phyloP scores from a whole-genome alignment of 1,139 yeast species.

The Kurtzmaniella quercitrusa region DNA sequence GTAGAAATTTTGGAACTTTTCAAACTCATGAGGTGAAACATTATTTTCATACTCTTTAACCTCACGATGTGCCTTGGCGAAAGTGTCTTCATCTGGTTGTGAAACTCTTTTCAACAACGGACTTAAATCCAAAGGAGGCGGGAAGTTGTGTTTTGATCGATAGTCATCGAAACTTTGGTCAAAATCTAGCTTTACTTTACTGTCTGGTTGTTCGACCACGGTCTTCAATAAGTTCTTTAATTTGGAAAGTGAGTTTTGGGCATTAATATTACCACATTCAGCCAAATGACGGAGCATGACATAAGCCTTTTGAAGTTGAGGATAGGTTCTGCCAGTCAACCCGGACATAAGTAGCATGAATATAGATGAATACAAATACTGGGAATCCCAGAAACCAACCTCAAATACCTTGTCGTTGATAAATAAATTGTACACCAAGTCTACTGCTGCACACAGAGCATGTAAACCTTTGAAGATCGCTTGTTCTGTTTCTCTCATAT shows the following conservation, averaged over 20 bases:
- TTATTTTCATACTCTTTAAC: slow-evolving; percentile 1
- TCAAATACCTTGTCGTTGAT: slow-evolving; percentile 33
- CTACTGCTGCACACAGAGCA: slow-evolving; percentile 38
- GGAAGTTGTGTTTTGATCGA: neutral
- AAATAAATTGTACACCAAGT: slow-evolving; percentile 32
- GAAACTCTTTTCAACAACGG: slow-evolving; percentile 3
- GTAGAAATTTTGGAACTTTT: slow-evolving; percentile 4
- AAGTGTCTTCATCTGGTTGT: slow-evolving; percentile 6
- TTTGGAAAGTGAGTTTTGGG: slow-evolving; percentile 24
- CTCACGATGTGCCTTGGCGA: slow-evolving; percentile 3
- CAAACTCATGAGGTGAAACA: slow-evolving; percentile 3
- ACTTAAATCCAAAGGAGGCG: neutral
- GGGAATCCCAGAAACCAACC: slow-evolving; percentile 52
- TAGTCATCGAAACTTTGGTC: slow-evolving; percentile 9
- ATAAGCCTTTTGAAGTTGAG: slow-evolving; percentile 29
- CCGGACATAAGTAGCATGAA: slow-evolving; percentile 37
- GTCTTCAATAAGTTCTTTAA: slow-evolving; percentile 17
- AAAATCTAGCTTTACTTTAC: slow-evolving; percentile 16
- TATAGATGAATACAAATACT: slow-evolving; percentile 44
- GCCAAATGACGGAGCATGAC: slow-evolving; percentile 37
- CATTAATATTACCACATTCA: slow-evolving; percentile 38
- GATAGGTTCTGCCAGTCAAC: slow-evolving; percentile 24
- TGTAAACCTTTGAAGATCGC: slow-evolving; percentile 37
- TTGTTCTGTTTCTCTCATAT: slow-evolving; percentile 22
- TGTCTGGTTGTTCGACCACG: slow-evolving; percentile 18